Evolutionary conservation across 805 yeast genomes (phyloP), one percentile per base, ranked within the genome.

Genomic region (Starmerella bombicola): DNA sequence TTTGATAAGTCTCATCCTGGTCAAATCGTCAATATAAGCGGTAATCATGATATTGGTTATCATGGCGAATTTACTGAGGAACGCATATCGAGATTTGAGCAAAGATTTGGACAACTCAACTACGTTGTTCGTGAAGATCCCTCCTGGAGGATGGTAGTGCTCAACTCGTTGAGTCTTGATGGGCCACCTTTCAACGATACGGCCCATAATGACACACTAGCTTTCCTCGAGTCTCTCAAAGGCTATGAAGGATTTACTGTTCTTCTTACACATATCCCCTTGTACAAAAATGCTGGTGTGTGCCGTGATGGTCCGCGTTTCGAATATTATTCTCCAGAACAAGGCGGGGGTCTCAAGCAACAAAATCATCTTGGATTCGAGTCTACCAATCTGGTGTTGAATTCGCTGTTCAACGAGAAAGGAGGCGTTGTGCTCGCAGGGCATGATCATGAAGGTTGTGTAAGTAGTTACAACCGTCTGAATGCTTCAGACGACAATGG

Each of bases 391-490:
- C 65, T 68, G 45, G 76, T 88, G 2, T 59, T 91, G 49, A 69
- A 80, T 50, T 67, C 77, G n/a, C 68, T 82, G 13, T 88, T 88
- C 57, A 73, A 73, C 29, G 71, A 71, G 50, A 61, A 66, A 18
- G 47, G 49, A 20, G 97, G 97, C 17, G 66, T 88, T 8, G 74
- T 91, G 3, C 62, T 88, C 31, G 82, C 95, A 0, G 98, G 98
- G 1, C 98, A 91, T 61, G 98, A 91, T 56, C 98, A 91, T 55
- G 86, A 78, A 49, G 98, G 98, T 1, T 91, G 98, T 56, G 78
- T 75, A 50, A 71, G 76, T 28, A 68, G 70, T 58, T 83, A 80
- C 57, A 17, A 24, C 6, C 16, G 31, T 15, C 6, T 26, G 9
- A 32, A 24, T 3, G 49, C 56, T 7, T 19, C 35, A 7, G 51